phyloP scores from a whole-genome alignment of 164 flowering plant genomes.

The Nymphaea thermarum region DNA sequence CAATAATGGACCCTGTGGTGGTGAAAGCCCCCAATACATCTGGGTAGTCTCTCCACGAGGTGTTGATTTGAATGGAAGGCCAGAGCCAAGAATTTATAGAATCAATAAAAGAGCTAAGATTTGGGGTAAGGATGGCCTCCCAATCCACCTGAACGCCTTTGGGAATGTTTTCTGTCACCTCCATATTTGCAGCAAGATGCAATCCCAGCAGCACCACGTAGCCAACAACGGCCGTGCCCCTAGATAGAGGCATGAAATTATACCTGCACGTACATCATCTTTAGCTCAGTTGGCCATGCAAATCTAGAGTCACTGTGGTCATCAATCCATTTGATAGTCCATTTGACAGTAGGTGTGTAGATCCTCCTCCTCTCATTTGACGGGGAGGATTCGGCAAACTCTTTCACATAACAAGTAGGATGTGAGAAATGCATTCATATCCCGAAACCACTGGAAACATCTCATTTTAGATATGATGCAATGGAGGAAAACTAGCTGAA shows the following conservation, averaged over 20 bases:
- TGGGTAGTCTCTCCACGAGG: conserved; percentile 81
- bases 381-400: too few relatives aligned
- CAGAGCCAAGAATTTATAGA: conserved; percentile 75
- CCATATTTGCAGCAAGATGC: conserved; percentile 90
- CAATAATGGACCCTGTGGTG: conserved; percentile 72
- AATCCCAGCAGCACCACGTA: conserved; percentile 77
- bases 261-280: conserved; percentile 44
- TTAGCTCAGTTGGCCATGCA: too few relatives aligned
- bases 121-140: conserved; percentile 78
- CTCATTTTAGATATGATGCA: too few relatives aligned
- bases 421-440: too few relatives aligned
- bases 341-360: too few relatives aligned
- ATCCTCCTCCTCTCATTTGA: too few relatives aligned
- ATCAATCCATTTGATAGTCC: too few relatives aligned
- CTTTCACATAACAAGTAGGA: too few relatives aligned
- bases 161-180: conserved; percentile 72
- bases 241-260: conserved; percentile 92
- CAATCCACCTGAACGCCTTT: conserved; percentile 82
- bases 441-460: too few relatives aligned
- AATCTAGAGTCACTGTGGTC: too few relatives aligned
- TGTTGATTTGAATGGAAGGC: conserved; percentile 57
- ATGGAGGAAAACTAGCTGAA: too few relatives aligned
- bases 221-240: conserved; percentile 88
- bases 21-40: conserved; percentile 60
- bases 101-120: conserved; percentile 46